Conservation (phyloP, 768 basidiomycete genomes). For the Boletus sp. region DNA sequence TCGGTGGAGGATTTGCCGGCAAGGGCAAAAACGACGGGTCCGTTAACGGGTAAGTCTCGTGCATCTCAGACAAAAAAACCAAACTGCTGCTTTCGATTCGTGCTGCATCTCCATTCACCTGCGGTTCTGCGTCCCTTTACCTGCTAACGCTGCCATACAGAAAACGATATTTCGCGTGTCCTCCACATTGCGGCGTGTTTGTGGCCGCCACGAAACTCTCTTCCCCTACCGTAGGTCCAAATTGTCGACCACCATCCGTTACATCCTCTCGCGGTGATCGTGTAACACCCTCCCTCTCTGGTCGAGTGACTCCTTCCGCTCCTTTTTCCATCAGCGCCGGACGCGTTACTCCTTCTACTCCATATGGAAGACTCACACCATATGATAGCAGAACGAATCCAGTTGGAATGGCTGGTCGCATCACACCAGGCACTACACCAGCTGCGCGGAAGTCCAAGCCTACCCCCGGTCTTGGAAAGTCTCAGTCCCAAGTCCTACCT, state of each 20-base stretch:
- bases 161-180: constrained; percentile 80
- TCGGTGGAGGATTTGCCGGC: constrained; percentile 79
- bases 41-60: constrained; percentile 71
- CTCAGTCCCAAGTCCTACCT: constrained; percentile 29
- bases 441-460: constrained; percentile 32
- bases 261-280: constrained; percentile 62
- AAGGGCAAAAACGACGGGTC: constrained; percentile 95
- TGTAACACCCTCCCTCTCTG: constrained; percentile 42
- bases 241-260: constrained; percentile 71
- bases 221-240: constrained; percentile 60
- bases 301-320: constrained; percentile 44
- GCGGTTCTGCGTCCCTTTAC: not conserved
- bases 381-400: constrained; percentile 27
- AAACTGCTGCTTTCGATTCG: not conserved
- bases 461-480: constrained; percentile 29
- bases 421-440: constrained; percentile 42
- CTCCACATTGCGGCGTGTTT: constrained; percentile 87
- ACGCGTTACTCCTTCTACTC: constrained; percentile 56
- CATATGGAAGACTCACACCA: constrained; percentile 42
- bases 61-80: not conserved
- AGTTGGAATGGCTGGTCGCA: constrained; percentile 39
- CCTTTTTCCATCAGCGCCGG: constrained; percentile 39
- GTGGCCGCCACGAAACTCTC: constrained; percentile 81
- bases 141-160: constrained; percentile 37
- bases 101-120: not conserved